Base-by-base conservation (phyloP, 2,329 filamentous ascomycete species). In the Nemania bipapillata region DNA sequence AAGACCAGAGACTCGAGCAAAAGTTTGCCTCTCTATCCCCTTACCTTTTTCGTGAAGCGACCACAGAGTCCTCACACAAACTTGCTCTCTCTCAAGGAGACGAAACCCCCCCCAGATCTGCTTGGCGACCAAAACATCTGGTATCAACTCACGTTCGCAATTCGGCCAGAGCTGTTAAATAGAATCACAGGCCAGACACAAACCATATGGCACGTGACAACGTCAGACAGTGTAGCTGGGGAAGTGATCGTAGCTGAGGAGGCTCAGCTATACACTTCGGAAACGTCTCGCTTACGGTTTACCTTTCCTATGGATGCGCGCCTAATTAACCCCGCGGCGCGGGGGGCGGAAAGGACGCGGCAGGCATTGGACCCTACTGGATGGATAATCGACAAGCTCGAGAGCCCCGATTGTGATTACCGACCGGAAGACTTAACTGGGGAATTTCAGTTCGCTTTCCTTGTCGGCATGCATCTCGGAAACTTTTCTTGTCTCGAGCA, bases 401-500 rank as follows among this genome's bases (percentile, higher is more conserved):
- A 79, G 26, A 73, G 5, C 22, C 52, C 59, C 1, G 26, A 79
- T 9, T 68, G 30, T 26, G 37, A 37, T 22, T n/a, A 17, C 15
- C 22, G 65, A 0, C 80, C 81, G 35, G 78, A 80, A 1, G 84
- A 87, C 62, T 77, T 90, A 28, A 76, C 87, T 4, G 88, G 87
- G 54, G 88, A 91, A 74, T 76, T 90, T 1, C 88, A 90, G 72
- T 86, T 90, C 75, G 83, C 84, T 49, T 90, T 86, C 72, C 73
- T 90, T 4, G 85, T 84, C 0, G 88, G 87, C 42, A 83, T 86
- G 75, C 82, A 87, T 63, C 83, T 90, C 0, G 84, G 85, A 47
- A 90, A 89, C 75, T 79, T 86, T 49, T 81, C 86, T 8, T 90
- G 88, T 71, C 80, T 89, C 50, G 86, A 89, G 69, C 87, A 90